Percentiles rank a stretch among this genome's conserved stretches.
Conservation (phyloP, 169 alveolate species). For the Eimeria necatrix region DNA sequence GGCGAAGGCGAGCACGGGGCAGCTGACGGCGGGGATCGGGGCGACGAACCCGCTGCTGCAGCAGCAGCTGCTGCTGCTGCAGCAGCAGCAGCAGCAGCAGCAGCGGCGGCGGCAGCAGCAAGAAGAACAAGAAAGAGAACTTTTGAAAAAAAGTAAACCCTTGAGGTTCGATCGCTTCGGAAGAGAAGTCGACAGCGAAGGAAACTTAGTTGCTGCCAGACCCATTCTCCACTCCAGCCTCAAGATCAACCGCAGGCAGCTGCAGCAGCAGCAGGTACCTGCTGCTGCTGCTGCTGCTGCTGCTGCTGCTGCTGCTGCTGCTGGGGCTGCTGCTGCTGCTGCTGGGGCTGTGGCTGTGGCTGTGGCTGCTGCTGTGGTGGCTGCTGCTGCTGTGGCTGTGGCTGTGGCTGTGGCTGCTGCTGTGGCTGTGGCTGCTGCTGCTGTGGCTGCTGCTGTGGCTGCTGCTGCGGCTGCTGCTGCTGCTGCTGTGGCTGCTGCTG, state of each 20-base stretch:
- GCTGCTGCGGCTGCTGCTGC: no score
- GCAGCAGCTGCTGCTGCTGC: constrained; percentile 49
- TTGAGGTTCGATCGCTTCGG: neutral
- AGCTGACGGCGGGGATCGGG: neutral
- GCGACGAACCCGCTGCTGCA: constrained; percentile 31
- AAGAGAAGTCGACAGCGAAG: neutral
- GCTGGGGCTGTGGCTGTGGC: no score
- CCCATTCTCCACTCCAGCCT: neutral
- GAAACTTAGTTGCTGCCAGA: neutral
- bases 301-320: no score
- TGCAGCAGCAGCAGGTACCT: neutral
- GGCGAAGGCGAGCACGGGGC: constrained; percentile 10
- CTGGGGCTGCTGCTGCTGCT: no score
- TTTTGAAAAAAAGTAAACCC: neutral
- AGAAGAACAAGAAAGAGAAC: neutral
- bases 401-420: no score
- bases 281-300: constrained; percentile 23
- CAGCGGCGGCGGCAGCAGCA: constrained; percentile 10
- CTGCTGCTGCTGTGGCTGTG: no score
- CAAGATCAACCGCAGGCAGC: constrained; percentile 1
- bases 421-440: no score
- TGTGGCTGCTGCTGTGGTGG: no score
- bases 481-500: no score
- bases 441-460: no score
- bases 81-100: constrained; percentile 1